A percentile compares a stretch with the other conserved stretches of the same genome.
Evolutionary conservation across 1,284 basidiomycete species (phyloP).

Genomic region (Cryptococcus sp.): DNA sequence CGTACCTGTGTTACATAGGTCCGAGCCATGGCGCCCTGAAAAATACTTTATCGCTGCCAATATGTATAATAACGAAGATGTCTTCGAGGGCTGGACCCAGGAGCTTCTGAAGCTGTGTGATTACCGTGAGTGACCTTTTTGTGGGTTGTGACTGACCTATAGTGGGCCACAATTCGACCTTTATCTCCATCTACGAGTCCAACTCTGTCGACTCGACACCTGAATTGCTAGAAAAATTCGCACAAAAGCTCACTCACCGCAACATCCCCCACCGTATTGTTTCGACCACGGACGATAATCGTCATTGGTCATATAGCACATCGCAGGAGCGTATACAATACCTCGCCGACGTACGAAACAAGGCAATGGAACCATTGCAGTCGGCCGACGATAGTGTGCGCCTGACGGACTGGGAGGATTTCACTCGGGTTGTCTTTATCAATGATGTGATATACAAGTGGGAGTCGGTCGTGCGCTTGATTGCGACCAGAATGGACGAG

Average conservation of each 20-base stretch:
- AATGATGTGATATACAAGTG: slow-evolving; percentile 56
- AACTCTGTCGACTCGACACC: slow-evolving; percentile 53
- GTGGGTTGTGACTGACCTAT: slow-evolving; percentile 5
- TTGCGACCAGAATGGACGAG: slow-evolving; percentile 47
- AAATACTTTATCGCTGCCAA: slow-evolving; percentile 35
- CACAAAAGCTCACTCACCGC: slow-evolving; percentile 36
- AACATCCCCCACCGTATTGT: slow-evolving; percentile 47
- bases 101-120: slow-evolving; percentile 20
- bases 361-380: slow-evolving; percentile 50
- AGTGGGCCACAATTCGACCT: slow-evolving; percentile 56
- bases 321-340: slow-evolving; percentile 51
- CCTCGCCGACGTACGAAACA: slow-evolving; percentile 53
- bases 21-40: slow-evolving; percentile 2
- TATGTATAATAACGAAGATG: slow-evolving; percentile 28
- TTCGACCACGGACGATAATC: slow-evolving; percentile 28
- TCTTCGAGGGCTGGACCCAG: slow-evolving; percentile 19
- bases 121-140: slow-evolving; percentile 18
- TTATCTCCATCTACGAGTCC: slow-evolving; percentile 57
- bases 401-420: slow-evolving; percentile 47
- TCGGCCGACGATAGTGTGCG: slow-evolving; percentile 9
- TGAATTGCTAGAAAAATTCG: slow-evolving; percentile 47
- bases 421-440: slow-evolving; percentile 53
- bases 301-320: slow-evolving; percentile 42
- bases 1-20: slow-evolving; percentile 6
- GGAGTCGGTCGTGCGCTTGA: slow-evolving; percentile 52